Evolutionary conservation across 1,139 yeast genomes (phyloP).

Genomic region (Arxiozyma telluris): DNA sequence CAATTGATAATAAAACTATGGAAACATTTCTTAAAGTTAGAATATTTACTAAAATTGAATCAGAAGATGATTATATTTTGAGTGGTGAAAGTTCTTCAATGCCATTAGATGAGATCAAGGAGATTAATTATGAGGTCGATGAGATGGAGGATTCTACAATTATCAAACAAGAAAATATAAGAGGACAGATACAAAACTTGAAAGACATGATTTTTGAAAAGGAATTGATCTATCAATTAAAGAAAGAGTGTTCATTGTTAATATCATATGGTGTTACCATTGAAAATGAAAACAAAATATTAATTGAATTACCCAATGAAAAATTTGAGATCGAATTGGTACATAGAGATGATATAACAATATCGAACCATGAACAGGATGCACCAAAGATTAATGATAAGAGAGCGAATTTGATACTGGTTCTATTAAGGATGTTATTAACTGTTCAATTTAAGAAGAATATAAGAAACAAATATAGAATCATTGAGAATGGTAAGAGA

Average conservation of each 20-base stretch:
- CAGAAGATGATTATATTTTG: constrained; percentile 41
- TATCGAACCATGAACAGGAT: constrained; percentile 33
- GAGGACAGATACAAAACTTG: constrained; percentile 47
- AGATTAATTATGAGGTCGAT: neutral
- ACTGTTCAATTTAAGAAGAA: constrained; percentile 40
- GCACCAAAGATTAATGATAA: constrained; percentile 28
- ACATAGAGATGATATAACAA: constrained; percentile 38
- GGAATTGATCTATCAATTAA: constrained; percentile 55
- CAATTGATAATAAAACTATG: neutral
- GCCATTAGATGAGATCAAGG: neutral
- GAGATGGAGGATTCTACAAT: constrained; percentile 3
- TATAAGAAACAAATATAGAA: constrained; percentile 20
- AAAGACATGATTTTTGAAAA: constrained; percentile 77
- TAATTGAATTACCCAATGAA: constrained; percentile 57
- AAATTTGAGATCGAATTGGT: constrained; percentile 62
- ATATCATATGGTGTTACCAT: constrained; percentile 67
- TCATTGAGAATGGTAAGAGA: constrained; percentile 10
- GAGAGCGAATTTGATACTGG: constrained; percentile 35
- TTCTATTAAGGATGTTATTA: constrained; percentile 39
- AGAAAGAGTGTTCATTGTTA: constrained; percentile 64
- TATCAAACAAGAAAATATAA: constrained; percentile 32
- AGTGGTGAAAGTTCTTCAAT: constrained; percentile 29
- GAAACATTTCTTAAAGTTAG: constrained; percentile 42
- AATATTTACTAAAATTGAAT: constrained; percentile 45
- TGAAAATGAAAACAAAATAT: constrained; percentile 53